Evolutionary conservation across 176 grass and related monocot species (phyloP), one percentile per base, ranked within the genome.

Genomic region (Musa schizocarpa): DNA sequence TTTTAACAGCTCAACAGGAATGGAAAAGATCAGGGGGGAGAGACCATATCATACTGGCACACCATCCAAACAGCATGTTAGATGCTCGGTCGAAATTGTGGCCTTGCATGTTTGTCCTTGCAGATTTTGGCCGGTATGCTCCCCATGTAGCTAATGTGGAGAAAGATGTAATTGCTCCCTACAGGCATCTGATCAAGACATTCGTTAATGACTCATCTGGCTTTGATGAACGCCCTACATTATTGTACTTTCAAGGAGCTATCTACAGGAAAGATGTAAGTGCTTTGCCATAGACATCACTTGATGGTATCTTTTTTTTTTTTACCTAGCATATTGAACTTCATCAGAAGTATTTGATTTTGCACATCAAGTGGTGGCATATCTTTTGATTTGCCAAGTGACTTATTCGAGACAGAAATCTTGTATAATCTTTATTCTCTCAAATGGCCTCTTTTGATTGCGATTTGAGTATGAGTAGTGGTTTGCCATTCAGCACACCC

Each of bases 211-310:
- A 77, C 20, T 65, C 61, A 25, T 77, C 61, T 65, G 61, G 48
- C 50, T 65, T 65, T 52, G 61, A 77, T 77, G 75, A 66, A 27
- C 75, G 75, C 26, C 75, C 75, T 65, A 65, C 48, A 9, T 77
- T 77, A 21, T 65, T 66, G 61, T 77, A 52, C 49, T 77, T 77
- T 26, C 75, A 77, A 77, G 75, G 75, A 65, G 58, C 75, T 61
- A 77, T 77, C 75, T 65, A 77, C 61, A 77, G 75, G 61, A 77
- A 77, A 77, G 75, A 65, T 65, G 75, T 77, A 77, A 26, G 75
- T 24, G 3, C 21, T 74, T 70, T 51, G 5, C 2, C 0, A 26
- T 54, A 26, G 50, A 25, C 10, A 29, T 27, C 57, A 56, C 8
- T 57, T 74, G 52, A 57, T 57, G 6, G 14, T n/a, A 34, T 54